phyloP scores from a whole-genome alignment of 2,329 filamentous ascomycete genomes.

The Aquanectria penicillioides region DNA sequence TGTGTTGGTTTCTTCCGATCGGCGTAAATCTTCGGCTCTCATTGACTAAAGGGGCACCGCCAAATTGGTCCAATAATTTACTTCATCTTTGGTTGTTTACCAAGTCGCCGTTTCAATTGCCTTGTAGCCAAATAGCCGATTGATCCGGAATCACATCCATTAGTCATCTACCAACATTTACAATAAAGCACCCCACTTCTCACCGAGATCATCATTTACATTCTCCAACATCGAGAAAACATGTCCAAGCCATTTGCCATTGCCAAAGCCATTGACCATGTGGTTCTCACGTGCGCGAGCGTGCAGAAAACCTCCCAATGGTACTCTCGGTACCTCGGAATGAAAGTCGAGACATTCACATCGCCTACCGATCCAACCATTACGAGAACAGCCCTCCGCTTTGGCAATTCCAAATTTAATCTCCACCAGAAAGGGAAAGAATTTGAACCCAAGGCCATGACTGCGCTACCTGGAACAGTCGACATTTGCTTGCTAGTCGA shows the following conservation, averaged over 20 bases:
- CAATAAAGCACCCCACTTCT: too few species aligned
- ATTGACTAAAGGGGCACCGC: too few species aligned
- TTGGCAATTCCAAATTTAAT: conserved; percentile 70
- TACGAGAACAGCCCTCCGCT: conserved; percentile 62
- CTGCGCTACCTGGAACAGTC: conserved; percentile 64
- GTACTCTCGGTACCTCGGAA: conserved; percentile 66
- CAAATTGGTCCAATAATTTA: too few species aligned
- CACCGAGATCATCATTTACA: too few species aligned
- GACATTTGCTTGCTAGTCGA: conserved; percentile 70
- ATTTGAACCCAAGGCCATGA: conserved; percentile 67
- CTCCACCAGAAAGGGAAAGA: conserved; percentile 67
- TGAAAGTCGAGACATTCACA: conserved; percentile 58
- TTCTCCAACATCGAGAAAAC: too few species aligned
- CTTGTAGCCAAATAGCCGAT: too few species aligned
- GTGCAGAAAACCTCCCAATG: conserved; percentile 61
- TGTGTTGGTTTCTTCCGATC: too few species aligned
- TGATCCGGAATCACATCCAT: too few species aligned
- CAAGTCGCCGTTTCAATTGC: too few species aligned
- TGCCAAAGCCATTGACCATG: conserved; percentile 64
- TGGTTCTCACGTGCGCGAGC: conserved; percentile 67
- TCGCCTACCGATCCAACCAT: conserved; percentile 48
- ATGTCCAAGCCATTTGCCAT: conserved; percentile 11
- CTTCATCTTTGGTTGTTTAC: too few species aligned
- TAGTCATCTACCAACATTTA: too few species aligned
- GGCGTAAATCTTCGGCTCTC: too few species aligned